Base-by-base conservation (phyloP, 306 rosid species). In the Rosa chinensis region DNA sequence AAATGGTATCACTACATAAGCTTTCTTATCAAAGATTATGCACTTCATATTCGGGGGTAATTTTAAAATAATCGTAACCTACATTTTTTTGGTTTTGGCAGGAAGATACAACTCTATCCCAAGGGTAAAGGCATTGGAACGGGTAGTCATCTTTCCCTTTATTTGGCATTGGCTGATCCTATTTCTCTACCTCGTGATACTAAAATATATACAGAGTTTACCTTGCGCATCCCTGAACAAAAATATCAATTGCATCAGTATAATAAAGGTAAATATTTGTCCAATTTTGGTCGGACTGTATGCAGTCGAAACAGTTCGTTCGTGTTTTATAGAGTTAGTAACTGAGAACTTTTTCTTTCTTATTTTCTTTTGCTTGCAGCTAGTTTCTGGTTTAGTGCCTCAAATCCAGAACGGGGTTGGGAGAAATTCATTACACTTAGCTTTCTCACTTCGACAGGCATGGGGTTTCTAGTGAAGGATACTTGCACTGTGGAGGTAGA, bases 401-500 rank as follows among this genome's bases (percentile, higher is more conserved):
- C 78, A 13, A 78, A 25, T 71, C 56, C 17, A 35, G 79, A 76
- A 35, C 61, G 64, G 44, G 89, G 91, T 55, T 32, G 63, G 35
- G 0, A 53, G 10, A 66, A 78, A 83, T 86, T 86, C 68, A 16
- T 85, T 40, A 37, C 6, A n/a, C 35, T n/a, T n/a, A n/a, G n/a
- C n/a, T n/a, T n/a, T n/a, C n/a, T n/a, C n/a, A n/a, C n/a, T n/a
- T n/a, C n/a, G n/a, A n/a, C 79, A 10, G 4, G 28, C 79, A 4
- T 0, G 40, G 88, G 90, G n/a, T 85, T 53, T 73, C 62, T 84
- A 78, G 43, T 83, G 43, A 84, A 75, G 68, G 84, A 88, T 56
- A 61, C n/a, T 66, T 81, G 84, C 83, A 37, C 52, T 16, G 40
- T 85, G 21, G 90, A 93, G 48, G 90, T 83, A 44, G 92, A 92